Evolutionary conservation across 1,139 yeast species (phyloP).

Genomic region (Wickerhamomyces sp.): DNA sequence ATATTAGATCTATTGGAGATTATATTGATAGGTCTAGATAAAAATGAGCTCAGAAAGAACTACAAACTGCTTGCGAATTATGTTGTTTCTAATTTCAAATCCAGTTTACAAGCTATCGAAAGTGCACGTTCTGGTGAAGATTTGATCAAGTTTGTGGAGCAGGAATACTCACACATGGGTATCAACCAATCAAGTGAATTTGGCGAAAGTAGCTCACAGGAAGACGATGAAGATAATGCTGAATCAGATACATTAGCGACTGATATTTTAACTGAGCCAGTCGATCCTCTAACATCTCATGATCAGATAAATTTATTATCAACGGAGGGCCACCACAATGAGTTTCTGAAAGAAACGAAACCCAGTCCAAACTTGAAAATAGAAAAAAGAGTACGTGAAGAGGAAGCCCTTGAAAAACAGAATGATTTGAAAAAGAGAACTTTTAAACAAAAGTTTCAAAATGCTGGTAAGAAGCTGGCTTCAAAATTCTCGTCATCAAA

Average conservation of each 20-base stretch:
- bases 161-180: not conserved
- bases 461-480: conserved; percentile 28
- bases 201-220: conserved; percentile 8
- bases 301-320: too few relatives aligned
- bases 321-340: too few relatives aligned
- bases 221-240: conserved; percentile 18
- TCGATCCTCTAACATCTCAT: too few relatives aligned
- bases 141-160: conserved; percentile 21
- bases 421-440: conserved; percentile 14
- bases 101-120: conserved; percentile 34
- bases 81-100: conserved; percentile 41
- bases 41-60: conserved; percentile 31
- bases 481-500: conserved; percentile 15
- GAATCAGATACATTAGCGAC: not conserved
- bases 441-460: conserved; percentile 23
- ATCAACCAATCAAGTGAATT: conserved; percentile 5
- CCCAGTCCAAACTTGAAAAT: not conserved
- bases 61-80: conserved; percentile 46
- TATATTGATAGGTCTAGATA: conserved; percentile 32
- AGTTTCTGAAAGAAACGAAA: conserved; percentile 3
- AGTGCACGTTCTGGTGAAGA: conserved; percentile 30
- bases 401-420: conserved; percentile 9
- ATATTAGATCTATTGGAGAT: conserved; percentile 67
- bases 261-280: not conserved
- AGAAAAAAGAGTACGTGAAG: conserved; percentile 18